Evolutionary conservation across 2,329 filamentous ascomycete genomes (phyloP), one percentile per base, ranked within the genome.

Genomic region (Neoarthrinium moseri): DNA sequence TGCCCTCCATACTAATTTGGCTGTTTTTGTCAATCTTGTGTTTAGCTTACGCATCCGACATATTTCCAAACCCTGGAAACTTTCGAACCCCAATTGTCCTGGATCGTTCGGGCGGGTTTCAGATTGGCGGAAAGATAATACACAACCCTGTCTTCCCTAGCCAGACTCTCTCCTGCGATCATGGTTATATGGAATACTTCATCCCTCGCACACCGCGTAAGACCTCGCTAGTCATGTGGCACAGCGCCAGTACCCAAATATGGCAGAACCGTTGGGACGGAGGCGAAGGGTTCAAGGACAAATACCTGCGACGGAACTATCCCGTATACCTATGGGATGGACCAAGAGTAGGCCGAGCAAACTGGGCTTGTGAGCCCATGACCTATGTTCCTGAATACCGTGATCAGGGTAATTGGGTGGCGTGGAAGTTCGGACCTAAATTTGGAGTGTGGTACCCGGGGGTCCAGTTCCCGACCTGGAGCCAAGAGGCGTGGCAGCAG

Each of bases 131-230:
- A 30, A 61, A 50, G 38, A 47, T 58, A 26, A 62, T 66, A 35
- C 61, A 64, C 2, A 30, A 17, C 8, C 35, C 35, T 4, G 6
- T 30, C 4, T 58, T 56, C 40, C 56, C 60, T 2, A 62, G 57
- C 35, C 43, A 48, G 47, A 67, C 64, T 0, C 58, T 68, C 5
- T 62, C 62, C 2, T 69, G 65, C 52, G 66, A 69, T 36, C 64
- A 68, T 50, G 65, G 65, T 20, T 69, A 68, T 46, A 58, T 68
- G 52, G 65, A 68, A 52, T 68, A 68, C 48, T 69, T 69, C 48
- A 56, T 62, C 21, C 65, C 66, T 2, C 63, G 57, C 57, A 51
- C 42, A 8, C 60, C 59, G 6, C 60, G 65, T 21, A 54, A 54
- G 39, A 66, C 63, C 13, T 61, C 59, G 44, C 46, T 69, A 18